phyloP scores from a whole-genome alignment of 257 asterid genomes.

The Solanum sitiens region DNA sequence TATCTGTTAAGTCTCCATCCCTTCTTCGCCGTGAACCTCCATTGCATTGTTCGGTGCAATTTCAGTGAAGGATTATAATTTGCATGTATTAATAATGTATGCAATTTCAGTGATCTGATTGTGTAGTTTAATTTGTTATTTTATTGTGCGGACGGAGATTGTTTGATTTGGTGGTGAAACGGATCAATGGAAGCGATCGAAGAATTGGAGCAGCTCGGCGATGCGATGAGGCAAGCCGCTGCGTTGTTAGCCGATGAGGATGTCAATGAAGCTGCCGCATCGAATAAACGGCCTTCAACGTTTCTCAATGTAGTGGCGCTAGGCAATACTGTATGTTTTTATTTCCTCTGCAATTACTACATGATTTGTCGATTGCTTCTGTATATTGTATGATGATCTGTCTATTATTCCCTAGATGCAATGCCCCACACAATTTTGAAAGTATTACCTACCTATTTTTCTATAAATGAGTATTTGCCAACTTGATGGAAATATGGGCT shows the following conservation, averaged over 20 bases:
- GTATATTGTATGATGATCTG: background rate
- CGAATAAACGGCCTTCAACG: conserved; percentile 9
- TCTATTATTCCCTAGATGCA: background rate
- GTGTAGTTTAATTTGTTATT: background rate
- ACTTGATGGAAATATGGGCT: background rate
- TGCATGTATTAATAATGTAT: background rate
- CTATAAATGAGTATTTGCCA: background rate
- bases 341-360: background rate
- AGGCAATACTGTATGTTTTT: conserved; percentile 4
- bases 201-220: conserved; percentile 9
- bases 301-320: conserved; percentile 14
- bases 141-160: background rate
- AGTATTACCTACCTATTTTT: background rate
- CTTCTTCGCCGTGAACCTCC: background rate
- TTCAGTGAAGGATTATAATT: background rate
- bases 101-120: background rate
- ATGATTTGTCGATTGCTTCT: background rate
- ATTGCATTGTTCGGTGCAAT: background rate
- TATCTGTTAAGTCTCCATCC: background rate
- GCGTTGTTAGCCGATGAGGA: conserved; percentile 12
- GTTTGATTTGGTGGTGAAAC: background rate
- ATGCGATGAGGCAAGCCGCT: conserved; percentile 10
- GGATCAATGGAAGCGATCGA: conserved; percentile 11
- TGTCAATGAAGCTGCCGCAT: background rate
- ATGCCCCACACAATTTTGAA: background rate